Conservation (phyloP, 306 rosid species). For the Cucumis hystrix region DNA sequence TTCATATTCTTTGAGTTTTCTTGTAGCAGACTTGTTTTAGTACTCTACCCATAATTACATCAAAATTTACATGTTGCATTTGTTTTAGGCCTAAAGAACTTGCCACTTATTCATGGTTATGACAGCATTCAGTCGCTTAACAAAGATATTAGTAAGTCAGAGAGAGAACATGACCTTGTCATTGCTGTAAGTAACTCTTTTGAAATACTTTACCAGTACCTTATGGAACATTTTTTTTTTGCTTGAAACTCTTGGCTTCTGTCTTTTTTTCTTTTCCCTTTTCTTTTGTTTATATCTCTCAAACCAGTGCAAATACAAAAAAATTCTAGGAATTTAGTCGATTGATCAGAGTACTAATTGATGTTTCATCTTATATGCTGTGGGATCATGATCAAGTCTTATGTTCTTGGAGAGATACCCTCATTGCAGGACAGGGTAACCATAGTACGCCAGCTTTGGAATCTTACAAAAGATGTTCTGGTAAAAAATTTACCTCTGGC, state of each 20-base stretch:
- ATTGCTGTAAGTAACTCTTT: conserved; percentile 70
- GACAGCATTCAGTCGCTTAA: conserved; percentile 63
- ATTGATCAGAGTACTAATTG: conserved; percentile 14
- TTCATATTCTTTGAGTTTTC: too few relatives aligned
- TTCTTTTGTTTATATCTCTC: not conserved
- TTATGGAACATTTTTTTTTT: not conserved
- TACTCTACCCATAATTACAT: not conserved
- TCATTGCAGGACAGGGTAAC: conserved; percentile 78
- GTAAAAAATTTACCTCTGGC: conserved; percentile 28
- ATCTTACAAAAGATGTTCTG: conserved; percentile 74
- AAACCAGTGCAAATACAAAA: not conserved
- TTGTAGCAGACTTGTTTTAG: not conserved
- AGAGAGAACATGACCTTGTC: conserved; percentile 82
- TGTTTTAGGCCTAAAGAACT: conserved; percentile 56
- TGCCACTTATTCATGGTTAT: conserved; percentile 90
- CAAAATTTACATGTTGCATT: conserved; percentile 1
- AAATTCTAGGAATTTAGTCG: not conserved
- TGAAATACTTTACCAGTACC: not conserved
- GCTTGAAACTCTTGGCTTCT: not conserved
- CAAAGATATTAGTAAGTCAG: conserved; percentile 51
- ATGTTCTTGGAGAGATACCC: conserved; percentile 93
- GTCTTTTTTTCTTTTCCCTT: not conserved
- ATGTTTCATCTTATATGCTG: conserved; percentile 12
- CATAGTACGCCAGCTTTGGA: conserved; percentile 87
- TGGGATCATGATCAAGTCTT: conserved; percentile 58